A percentile compares a stretch with the other conserved stretches of the same genome.
phyloP scores from a whole-genome alignment of 257 asterid genomes.

The Solanum dulcamara region DNA sequence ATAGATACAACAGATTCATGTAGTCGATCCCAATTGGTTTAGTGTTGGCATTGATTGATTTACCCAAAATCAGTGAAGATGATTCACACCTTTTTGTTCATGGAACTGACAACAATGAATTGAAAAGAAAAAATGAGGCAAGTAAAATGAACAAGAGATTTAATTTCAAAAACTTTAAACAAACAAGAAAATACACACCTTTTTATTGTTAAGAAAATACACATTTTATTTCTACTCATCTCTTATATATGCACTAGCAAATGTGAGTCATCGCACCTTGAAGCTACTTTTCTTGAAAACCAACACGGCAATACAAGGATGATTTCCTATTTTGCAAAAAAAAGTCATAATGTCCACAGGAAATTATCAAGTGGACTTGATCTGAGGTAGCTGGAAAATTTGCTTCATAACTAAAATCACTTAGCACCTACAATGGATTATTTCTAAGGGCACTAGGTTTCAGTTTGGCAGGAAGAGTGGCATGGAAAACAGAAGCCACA shows the following conservation, averaged over 20 bases:
- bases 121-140: neutral
- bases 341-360: neutral
- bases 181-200: neutral
- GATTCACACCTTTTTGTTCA: neutral
- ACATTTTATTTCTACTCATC: neutral
- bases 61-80: neutral
- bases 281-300: neutral
- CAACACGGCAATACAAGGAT: neutral
- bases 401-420: neutral
- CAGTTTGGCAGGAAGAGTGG: neutral
- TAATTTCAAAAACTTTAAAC: neutral
- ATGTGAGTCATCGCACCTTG: neutral
- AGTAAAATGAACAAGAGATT: neutral
- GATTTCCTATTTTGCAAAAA: neutral
- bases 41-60: neutral
- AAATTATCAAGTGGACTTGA: neutral
- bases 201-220: neutral
- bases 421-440: neutral
- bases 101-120: neutral
- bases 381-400: neutral
- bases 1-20: neutral
- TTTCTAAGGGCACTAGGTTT: neutral
- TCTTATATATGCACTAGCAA: neutral
- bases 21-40: neutral
- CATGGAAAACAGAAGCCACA: neutral